Evolutionary conservation across 1,284 basidiomycete species (phyloP).

Genomic region (Coriolopsis trogii): DNA sequence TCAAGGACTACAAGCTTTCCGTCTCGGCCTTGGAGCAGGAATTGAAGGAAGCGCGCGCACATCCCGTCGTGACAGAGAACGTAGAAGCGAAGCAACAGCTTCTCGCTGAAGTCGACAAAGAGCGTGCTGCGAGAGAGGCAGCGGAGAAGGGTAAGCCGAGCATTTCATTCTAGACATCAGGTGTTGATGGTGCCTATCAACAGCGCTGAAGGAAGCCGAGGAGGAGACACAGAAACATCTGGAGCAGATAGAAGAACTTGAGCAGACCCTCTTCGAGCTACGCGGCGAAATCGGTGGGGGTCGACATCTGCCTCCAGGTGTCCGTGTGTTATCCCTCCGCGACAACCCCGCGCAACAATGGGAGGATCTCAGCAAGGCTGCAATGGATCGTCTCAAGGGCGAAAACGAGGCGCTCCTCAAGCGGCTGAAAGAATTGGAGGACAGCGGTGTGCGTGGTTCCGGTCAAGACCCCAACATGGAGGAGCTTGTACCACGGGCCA

Average conservation of each 20-base stretch:
- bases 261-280: slow-evolving; percentile 75
- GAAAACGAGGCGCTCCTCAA: slow-evolving; percentile 78
- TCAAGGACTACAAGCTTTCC: slow-evolving; percentile 55
- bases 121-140: slow-evolving; percentile 40
- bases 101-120: slow-evolving; percentile 44
- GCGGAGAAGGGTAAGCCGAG: slow-evolving; percentile 52
- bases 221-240: slow-evolving; percentile 42
- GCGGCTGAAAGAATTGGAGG: slow-evolving; percentile 59
- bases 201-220: slow-evolving; percentile 49
- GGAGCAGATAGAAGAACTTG: slow-evolving; percentile 62
- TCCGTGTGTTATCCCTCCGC: slow-evolving; percentile 67
- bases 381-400: slow-evolving; percentile 67
- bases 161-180: no score
- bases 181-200: no score
- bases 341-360: slow-evolving; percentile 80
- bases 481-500: slow-evolving; percentile 66
- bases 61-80: slow-evolving; percentile 30
- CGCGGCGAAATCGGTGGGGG: slow-evolving; percentile 77
- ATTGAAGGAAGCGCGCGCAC: slow-evolving; percentile 43
- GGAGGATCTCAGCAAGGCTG: slow-evolving; percentile 65
- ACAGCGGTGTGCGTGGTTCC: slow-evolving; percentile 29
- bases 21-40: slow-evolving; percentile 50
- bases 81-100: slow-evolving; percentile 40
- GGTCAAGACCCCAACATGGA: slow-evolving; percentile 23
- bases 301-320: slow-evolving; percentile 72